Evolutionary conservation across 176 grass and related monocot genomes (phyloP).

Genomic region (Aegilops umbellulata): DNA sequence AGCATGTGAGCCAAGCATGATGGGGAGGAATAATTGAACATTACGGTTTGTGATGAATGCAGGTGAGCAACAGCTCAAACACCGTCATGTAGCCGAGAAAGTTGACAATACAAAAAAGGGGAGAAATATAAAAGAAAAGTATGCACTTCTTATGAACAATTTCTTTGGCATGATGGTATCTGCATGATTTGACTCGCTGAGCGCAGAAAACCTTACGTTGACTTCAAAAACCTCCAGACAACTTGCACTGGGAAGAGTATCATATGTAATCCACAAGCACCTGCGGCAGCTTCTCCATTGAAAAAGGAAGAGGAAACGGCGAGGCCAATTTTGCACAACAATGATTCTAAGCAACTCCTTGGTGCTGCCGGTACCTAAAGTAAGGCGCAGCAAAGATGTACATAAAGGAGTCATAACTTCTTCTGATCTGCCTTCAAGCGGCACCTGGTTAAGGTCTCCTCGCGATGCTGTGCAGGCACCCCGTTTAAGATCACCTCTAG

Average conservation of each 20-base stretch:
- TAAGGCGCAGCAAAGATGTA: background rate
- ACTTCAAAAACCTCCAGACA: conserved; percentile 26
- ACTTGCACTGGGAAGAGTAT: background rate
- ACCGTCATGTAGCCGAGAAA: background rate
- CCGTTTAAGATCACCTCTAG: conserved; percentile 38
- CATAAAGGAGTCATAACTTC: background rate
- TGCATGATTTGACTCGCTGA: background rate
- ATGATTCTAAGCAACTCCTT: conserved; percentile 19
- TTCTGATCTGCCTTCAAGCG: conserved; percentile 39
- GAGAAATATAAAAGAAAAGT: background rate
- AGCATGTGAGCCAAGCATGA: conserved; percentile 31
- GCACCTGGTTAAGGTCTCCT: conserved; percentile 46
- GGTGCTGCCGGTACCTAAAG: background rate
- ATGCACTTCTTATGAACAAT: conserved; percentile 28
- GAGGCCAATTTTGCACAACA: conserved; percentile 31
- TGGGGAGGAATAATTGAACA: conserved; percentile 13
- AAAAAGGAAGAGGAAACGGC: conserved; percentile 24
- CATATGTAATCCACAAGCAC: conserved; percentile 24
- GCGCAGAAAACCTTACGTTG: conserved; percentile 18
- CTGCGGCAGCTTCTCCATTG: conserved; percentile 22
- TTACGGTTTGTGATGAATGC: background rate
- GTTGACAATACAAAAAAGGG: conserved; percentile 14
- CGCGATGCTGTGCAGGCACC: conserved; percentile 31
- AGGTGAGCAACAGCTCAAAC: conserved; percentile 37
- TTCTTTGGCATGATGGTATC: conserved; percentile 1